phyloP scores from a whole-genome alignment of 1,284 basidiomycete genomes.

The Puccinia horiana region DNA sequence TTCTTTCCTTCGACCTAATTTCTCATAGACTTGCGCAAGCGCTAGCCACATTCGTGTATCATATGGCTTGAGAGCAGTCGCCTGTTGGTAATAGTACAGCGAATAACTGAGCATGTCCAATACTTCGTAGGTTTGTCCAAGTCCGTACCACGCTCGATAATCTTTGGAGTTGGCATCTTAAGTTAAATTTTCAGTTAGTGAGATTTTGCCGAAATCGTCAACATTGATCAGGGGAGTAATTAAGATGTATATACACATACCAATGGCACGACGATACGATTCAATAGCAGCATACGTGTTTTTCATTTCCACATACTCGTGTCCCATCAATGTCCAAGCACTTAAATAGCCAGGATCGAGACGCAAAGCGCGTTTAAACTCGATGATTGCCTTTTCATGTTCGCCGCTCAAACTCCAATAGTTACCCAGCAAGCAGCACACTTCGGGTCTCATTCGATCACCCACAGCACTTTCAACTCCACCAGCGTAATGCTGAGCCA shows the following conservation, averaged over 20 bases:
- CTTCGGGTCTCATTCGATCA: conserved; percentile 87
- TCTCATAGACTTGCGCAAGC: conserved; percentile 89
- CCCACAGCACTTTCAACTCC: conserved; percentile 58
- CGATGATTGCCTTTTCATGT: conserved; percentile 92
- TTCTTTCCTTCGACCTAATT: conserved; percentile 66
- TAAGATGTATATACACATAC: conserved; percentile 64
- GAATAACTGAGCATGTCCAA: conserved; percentile 95
- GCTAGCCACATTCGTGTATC: conserved; percentile 96
- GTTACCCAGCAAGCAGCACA: conserved; percentile 90
- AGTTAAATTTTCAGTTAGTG: background rate
- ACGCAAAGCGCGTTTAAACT: conserved; percentile 89
- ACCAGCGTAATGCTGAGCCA: conserved; percentile 86
- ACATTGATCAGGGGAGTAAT: too few relatives aligned
- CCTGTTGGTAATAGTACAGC: conserved; percentile 93
- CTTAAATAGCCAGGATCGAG: conserved; percentile 91
- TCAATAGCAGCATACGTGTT: conserved; percentile 98
- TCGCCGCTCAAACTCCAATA: conserved; percentile 91
- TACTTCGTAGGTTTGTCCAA: conserved; percentile 96
- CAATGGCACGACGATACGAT: conserved; percentile 90
- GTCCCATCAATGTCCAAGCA: conserved; percentile 99
- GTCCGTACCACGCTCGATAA: conserved; percentile 96
- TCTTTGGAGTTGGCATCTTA: conserved; percentile 91
- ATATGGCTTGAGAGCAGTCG: conserved; percentile 91
- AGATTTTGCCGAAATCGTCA: too few relatives aligned
- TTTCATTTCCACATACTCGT: conserved; percentile 98